Base-by-base conservation (phyloP, 2,329 filamentous ascomycete genomes). In the Teratosphaeria epicoccoides region DNA sequence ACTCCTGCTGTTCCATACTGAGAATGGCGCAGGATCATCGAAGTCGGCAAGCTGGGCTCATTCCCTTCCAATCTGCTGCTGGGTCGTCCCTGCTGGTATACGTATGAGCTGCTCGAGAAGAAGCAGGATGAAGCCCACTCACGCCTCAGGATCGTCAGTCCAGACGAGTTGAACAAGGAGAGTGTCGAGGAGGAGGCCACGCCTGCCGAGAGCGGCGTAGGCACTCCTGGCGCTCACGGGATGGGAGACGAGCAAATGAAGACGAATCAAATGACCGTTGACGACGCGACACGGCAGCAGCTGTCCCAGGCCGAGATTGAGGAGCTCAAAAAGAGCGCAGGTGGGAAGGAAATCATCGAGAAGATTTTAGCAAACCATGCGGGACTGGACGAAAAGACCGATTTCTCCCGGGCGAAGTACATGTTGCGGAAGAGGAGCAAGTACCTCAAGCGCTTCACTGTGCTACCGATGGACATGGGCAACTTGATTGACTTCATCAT, bases 321-420 rank as follows among this genome's bases (percentile, higher is more conserved):
- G 63, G 78, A 79, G 58, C 70, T 87, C 57, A 88, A 88, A 67
- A 79, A 77, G 61, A 61, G 56, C n/a, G 77, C 88, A 52, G 86
- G 84, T 10, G 91, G 90, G 11, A 86, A 87, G 66, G 90, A 95
- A 49, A 79, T 98, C 46, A 93, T 98, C 57, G 84, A 87, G n/a
- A 95, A 90, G 70, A 82, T 98, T 24, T 80, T 98, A 69, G 78
- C 89, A 25, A 93, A 89, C 43, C 93, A 98, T 69, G 84, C 87
- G 17, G 87, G 85, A 1, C 78, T 98, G 43, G 89, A 95, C 59
- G 86, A 97, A 72, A 98, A 98, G 76, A 97, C 93, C 0, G 78
- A 83, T 0, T 98, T 94, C 64, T 94, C 89, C 2, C 75, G 96
- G 52, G 90, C 91, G 43, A 98, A 98, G 69, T 98, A 98, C 71